Evolutionary conservation across 345 rosid species (phyloP).

Genomic region (Mangifera indica): DNA sequence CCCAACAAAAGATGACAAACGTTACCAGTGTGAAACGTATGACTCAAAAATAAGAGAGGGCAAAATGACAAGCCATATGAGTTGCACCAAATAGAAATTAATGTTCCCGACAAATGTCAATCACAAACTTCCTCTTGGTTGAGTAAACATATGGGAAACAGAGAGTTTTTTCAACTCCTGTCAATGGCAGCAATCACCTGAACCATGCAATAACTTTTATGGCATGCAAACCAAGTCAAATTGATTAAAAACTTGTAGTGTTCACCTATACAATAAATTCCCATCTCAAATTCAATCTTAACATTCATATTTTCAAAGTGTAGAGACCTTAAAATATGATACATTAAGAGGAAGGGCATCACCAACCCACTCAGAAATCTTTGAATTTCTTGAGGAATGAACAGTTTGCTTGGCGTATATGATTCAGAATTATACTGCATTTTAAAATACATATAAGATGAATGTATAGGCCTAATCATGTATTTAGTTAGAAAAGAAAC

Average conservation of each 20-base stretch:
- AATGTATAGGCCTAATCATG: background rate
- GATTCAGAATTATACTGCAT: background rate
- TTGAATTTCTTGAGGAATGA: background rate
- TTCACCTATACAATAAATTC: no score
- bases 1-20: no score
- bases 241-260: no score
- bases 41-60: background rate
- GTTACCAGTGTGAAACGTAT: background rate
- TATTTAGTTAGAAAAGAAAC: background rate
- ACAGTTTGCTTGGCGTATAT: background rate
- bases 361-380: background rate
- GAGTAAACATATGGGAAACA: background rate
- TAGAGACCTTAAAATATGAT: background rate
- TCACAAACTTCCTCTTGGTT: background rate
- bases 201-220: background rate
- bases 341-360: background rate
- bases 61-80: background rate
- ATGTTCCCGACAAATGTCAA: background rate
- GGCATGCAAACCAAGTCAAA: no score
- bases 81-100: background rate
- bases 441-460: background rate
- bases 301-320: background rate
- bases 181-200: background rate
- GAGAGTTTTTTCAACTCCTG: background rate
- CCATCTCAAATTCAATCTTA: no score